Conservation (phyloP, 108 stramenopile genomes). For the Pseudonitzschia delicatissima region DNA sequence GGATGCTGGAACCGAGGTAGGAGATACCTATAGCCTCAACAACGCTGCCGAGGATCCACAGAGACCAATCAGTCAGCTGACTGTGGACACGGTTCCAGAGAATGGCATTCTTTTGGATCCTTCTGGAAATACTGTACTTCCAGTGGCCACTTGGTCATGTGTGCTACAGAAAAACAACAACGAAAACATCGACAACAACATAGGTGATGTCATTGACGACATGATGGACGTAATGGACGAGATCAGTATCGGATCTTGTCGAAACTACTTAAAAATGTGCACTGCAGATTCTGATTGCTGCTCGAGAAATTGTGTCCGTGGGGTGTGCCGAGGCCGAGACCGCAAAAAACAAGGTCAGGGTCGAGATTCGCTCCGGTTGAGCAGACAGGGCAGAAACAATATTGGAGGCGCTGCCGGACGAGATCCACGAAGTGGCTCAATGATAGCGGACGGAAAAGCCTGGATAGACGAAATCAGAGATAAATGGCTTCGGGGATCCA, state of each 20-base stretch:
- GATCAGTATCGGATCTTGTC: not conserved
- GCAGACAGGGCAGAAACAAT: not conserved
- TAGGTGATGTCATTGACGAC: not conserved
- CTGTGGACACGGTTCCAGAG: not conserved
- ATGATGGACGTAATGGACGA: not conserved
- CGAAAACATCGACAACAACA: not conserved
- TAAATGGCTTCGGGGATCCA: too few species aligned
- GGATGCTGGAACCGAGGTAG: slow-evolving; percentile 26
- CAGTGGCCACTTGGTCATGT: not conserved
- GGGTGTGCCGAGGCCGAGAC: not conserved
- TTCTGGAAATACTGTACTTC: not conserved
- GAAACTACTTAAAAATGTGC: not conserved
- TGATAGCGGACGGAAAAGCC: too few species aligned
- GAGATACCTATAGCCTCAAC: not conserved
- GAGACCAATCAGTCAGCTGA: slow-evolving; percentile 7
- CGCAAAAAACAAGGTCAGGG: too few species aligned
- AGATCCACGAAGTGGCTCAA: too few species aligned
- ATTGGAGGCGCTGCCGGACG: too few species aligned
- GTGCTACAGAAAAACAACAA: not conserved
- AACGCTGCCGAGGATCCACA: not conserved
- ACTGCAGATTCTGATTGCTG: not conserved
- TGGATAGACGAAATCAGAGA: too few species aligned
- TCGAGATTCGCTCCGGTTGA: not conserved
- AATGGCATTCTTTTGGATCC: slow-evolving; percentile 4
- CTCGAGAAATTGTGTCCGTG: not conserved